Evolutionary conservation across 192 early-diverging fungal genomes (phyloP).

Genomic region (Coemansia sp.): DNA sequence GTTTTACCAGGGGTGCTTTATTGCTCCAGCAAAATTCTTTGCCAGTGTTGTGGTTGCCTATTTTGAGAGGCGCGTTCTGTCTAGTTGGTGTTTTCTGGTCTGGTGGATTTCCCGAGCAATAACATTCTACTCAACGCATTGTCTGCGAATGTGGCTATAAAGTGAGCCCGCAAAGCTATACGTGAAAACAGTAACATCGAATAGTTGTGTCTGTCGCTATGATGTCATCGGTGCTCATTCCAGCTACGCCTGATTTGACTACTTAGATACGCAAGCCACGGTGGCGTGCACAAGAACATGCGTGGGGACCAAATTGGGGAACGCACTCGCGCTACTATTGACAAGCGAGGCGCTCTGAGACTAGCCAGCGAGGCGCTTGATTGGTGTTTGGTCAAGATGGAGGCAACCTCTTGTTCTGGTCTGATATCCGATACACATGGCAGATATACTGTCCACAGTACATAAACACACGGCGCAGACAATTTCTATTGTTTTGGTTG

Average conservation of each 20-base stretch:
- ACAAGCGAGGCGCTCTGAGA: neutral
- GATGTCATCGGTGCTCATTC: slow-evolving; percentile 2
- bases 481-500: neutral
- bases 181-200: neutral
- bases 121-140: neutral
- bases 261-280: neutral
- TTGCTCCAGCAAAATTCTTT: too few relatives aligned
- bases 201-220: slow-evolving; percentile 1
- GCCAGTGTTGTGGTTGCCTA: too few relatives aligned
- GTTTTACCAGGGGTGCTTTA: too few relatives aligned
- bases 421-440: neutral
- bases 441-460: neutral
- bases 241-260: neutral
- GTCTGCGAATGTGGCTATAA: neutral
- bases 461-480: neutral
- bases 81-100: too few relatives aligned
- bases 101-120: too few relatives aligned
- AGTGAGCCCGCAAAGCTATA: too few relatives aligned
- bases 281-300: neutral
- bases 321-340: neutral
- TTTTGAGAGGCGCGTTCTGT: too few relatives aligned
- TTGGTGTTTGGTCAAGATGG: neutral
- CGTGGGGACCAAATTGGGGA: neutral
- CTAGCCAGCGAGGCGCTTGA: too few relatives aligned
- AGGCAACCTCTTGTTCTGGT: neutral